Conservation (phyloP, 2,329 filamentous ascomycete species). For the Paramyrothecium sp. region DNA sequence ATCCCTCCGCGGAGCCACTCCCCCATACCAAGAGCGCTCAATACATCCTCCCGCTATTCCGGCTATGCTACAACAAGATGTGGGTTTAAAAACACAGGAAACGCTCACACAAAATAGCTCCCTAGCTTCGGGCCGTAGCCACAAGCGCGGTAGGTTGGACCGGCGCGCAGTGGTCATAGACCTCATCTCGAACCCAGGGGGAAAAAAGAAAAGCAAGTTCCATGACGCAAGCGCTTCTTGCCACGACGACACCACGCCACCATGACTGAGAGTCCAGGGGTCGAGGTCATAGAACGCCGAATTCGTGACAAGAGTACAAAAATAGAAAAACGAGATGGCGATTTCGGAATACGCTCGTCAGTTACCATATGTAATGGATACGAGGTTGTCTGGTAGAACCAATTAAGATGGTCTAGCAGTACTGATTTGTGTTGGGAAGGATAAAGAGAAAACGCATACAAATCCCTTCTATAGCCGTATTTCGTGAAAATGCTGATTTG, state of each 20-base stretch:
- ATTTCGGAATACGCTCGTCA: no score
- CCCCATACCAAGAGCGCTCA: constrained; percentile 1
- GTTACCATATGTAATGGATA: no score
- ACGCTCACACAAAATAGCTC: background rate
- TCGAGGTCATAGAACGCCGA: no score
- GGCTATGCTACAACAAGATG: constrained; percentile 16
- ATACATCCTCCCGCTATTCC: background rate
- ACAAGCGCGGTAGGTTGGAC: background rate
- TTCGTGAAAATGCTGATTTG: background rate
- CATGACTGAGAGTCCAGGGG: no score
- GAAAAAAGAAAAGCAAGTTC: no score
- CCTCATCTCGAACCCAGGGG: no score
- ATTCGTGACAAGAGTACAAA: no score
- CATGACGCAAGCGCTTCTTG: no score
- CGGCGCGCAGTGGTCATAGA: background rate
- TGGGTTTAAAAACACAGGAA: constrained; percentile 1
- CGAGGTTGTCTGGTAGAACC: no score
- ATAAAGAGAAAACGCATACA: constrained; percentile 5
- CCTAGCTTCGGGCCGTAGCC: background rate
- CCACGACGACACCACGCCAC: no score
- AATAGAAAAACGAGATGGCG: no score
- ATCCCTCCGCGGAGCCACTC: background rate
- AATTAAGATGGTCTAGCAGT: no score
- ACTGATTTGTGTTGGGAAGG: background rate
- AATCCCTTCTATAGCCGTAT: background rate